These are phyloP conservation scores for Nitzschia inconspicua DNA, from an alignment of 108 stramenopile genomes.

Conservation along the genomic window DNA sequence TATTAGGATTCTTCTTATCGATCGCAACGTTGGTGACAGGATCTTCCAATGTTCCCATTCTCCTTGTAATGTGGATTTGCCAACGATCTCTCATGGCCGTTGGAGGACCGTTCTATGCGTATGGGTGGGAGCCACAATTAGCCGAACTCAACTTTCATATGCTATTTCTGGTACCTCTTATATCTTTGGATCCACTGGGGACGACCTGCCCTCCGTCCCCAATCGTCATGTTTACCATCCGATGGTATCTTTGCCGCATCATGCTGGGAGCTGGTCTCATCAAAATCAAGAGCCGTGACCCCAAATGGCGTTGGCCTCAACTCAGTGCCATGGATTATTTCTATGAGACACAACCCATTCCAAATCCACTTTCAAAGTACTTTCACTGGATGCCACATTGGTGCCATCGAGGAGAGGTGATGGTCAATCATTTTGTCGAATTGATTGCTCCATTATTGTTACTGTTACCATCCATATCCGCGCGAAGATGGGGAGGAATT, in stretches of 20 bases:
- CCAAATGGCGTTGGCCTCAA: conserved; percentile 71
- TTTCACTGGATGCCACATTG: conserved; percentile 66
- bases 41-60: conserved; percentile 57
- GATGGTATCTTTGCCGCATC: conserved; percentile 81
- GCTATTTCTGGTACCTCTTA: conserved; percentile 61
- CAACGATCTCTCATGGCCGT: conserved; percentile 66
- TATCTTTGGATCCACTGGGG: conserved; percentile 41
- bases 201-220: conserved; percentile 41
- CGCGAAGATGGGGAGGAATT: conserved; percentile 34
- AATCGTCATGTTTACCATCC: conserved; percentile 63
- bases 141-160: conserved; percentile 61
- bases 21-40: conserved; percentile 34
- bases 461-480: conserved; percentile 18
- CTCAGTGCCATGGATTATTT: conserved; percentile 74
- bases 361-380: conserved; percentile 57
- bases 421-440: conserved; percentile 76
- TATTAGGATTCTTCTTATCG: conserved; percentile 42
- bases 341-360: conserved; percentile 85
- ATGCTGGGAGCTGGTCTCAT: conserved; percentile 82
- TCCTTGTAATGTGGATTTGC: conserved; percentile 50
- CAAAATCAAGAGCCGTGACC: conserved; percentile 57
- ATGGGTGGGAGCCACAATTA: conserved; percentile 71
- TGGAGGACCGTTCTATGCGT: conserved; percentile 59
- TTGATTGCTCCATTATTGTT: conserved; percentile 70
- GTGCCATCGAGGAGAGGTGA: conserved; percentile 41